Evolutionary conservation across 1,284 basidiomycete genomes (phyloP).

Genomic region (Fomitopsis schrenkii): DNA sequence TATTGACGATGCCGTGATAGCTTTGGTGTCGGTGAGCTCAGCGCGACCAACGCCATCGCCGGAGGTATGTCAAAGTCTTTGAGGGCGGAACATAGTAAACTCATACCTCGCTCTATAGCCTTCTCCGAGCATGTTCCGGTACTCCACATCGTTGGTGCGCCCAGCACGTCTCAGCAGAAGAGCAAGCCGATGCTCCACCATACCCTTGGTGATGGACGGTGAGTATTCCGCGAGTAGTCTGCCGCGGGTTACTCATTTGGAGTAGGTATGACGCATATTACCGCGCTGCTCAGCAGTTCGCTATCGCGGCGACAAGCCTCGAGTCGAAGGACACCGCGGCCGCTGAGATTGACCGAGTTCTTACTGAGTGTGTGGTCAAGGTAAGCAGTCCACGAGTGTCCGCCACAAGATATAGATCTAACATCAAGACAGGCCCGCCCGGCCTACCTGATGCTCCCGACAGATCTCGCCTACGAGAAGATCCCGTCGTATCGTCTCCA

Average conservation of each 20-base stretch:
- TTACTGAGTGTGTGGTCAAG: slow-evolving; percentile 68
- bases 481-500: slow-evolving; percentile 66
- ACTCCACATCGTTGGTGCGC: slow-evolving; percentile 88
- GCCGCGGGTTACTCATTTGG: background rate
- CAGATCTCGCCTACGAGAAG: slow-evolving; percentile 72
- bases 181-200: slow-evolving; percentile 75
- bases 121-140: slow-evolving; percentile 90
- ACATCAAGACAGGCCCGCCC: slow-evolving; percentile 61
- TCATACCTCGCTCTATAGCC: slow-evolving; percentile 34
- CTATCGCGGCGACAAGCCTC: slow-evolving; percentile 64
- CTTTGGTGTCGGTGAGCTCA: slow-evolving; percentile 89
- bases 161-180: slow-evolving; percentile 72
- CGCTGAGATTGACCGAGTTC: slow-evolving; percentile 76
- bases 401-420: background rate
- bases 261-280: slow-evolving; percentile 73
- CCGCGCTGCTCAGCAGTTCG: slow-evolving; percentile 75
- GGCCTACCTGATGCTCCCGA: slow-evolving; percentile 87
- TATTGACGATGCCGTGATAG: slow-evolving; percentile 37
- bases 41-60: slow-evolving; percentile 79
- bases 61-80: slow-evolving; percentile 40
- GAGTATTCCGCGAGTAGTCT: slow-evolving; percentile 7
- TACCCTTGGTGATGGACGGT: slow-evolving; percentile 83
- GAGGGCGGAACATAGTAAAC: background rate
- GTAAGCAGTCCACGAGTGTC: slow-evolving; percentile 31
- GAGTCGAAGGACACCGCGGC: slow-evolving; percentile 51